Conservation (phyloP, 176 grass and related monocot genomes). For the Ananas comosus region DNA sequence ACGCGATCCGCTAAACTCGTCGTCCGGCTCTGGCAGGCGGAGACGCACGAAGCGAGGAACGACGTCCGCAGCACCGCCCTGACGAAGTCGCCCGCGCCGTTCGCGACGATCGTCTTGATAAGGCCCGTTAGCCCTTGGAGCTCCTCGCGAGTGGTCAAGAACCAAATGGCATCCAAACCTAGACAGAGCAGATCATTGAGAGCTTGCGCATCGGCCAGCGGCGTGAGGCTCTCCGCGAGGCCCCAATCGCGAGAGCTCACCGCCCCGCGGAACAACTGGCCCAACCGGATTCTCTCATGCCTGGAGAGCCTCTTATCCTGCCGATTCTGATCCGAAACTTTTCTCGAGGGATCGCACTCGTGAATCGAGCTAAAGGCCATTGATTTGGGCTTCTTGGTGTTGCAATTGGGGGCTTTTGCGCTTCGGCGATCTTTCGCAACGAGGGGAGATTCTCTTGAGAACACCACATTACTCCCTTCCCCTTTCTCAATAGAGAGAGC, state of each 20-base stretch:
- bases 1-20: constrained; percentile 70
- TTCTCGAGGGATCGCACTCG: background rate
- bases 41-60: constrained; percentile 86
- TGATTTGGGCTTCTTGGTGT: constrained; percentile 52
- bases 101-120: constrained; percentile 73
- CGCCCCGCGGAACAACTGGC: constrained; percentile 53
- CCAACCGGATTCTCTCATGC: constrained; percentile 66
- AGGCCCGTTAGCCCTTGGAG: constrained; percentile 45
- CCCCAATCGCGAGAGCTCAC: constrained; percentile 69
- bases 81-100: constrained; percentile 71
- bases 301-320: constrained; percentile 65
- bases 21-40: constrained; percentile 60
- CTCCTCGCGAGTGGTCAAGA: constrained; percentile 63
- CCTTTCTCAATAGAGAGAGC: background rate
- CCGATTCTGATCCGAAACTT: constrained; percentile 33
- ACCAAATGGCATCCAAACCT: constrained; percentile 83
- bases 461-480: constrained; percentile 41
- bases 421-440: too few species aligned
- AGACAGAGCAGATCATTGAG: constrained; percentile 86
- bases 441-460: constrained; percentile 41
- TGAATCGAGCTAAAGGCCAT: constrained; percentile 38
- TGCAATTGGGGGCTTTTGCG: too few species aligned
- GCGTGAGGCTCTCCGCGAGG: constrained; percentile 39
- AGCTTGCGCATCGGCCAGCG: constrained; percentile 46
- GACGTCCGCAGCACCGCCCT: constrained; percentile 74